Base-by-base conservation (phyloP, 2,329 filamentous ascomycete genomes). In the Aureobasidium musti region DNA sequence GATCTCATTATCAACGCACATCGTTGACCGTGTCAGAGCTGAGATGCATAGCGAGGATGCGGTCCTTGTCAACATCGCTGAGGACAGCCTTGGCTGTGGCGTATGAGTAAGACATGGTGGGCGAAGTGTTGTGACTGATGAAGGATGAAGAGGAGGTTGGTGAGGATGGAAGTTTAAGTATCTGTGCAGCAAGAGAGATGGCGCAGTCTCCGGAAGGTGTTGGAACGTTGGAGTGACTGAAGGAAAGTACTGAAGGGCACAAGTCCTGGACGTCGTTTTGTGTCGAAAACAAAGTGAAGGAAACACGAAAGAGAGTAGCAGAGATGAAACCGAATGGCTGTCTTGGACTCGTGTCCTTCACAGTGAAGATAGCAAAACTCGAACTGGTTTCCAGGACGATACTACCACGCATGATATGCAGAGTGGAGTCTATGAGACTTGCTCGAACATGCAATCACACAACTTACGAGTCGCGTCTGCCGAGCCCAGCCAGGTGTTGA, bases 11-110 rank as follows among this genome's bases (percentile, higher is more conserved):
- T 63, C 30, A 69, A 30, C 53, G 33, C 43, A 63, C 69, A 30
- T 68, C 65, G 26, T 21, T 37, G 19, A n/a, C n/a, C n/a, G 54
- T 45, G 19, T 69, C 64, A 49, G 52, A 67, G 64, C 70, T 73
- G 63, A 76, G 70, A 67, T 66, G 72, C 59, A 73, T 43, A 49
- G 69, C 71, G 35, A 74, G 37, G 60, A 75, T 67, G 66, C 73
- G 73, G 49, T 74, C 70, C 67, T 73, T 76, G 37, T 76, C 74
- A 23, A 28, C 63, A 4, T 76, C 71, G 37, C 19, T 71, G 52
- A 76, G 68, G 23, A 68, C 57, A 19, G 47, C 45, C 60, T 71
- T 72, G 45, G 72, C 72, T 50, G 69, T 67, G 11, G 66, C 47
- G 70, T 68, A 75, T 64, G 74, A 65, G 72, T 74, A 73, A 23